These are phyloP conservation scores for Cordyceps sp. DNA, from an alignment of 2,329 filamentous ascomycete genomes.

Conservation along the genomic window DNA sequence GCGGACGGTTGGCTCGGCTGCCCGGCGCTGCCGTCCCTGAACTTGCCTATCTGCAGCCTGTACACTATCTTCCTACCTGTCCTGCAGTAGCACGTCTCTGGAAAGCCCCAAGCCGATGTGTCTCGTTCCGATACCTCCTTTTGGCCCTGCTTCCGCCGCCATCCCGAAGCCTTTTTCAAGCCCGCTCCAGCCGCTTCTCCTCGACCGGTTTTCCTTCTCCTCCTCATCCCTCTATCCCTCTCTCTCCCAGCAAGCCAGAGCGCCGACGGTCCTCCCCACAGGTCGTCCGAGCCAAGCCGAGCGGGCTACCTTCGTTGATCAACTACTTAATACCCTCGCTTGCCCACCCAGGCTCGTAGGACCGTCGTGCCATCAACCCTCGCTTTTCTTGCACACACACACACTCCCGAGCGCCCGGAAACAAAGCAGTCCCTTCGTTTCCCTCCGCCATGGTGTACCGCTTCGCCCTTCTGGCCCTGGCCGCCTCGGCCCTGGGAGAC, in stretches of 20 bases:
- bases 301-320: background rate
- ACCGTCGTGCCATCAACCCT: background rate
- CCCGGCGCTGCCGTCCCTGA: background rate
- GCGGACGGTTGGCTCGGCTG: slow-evolving; percentile 1
- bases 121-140: too few relatives aligned
- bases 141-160: too few relatives aligned
- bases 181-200: background rate
- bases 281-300: background rate
- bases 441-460: slow-evolving; percentile 1
- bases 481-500: slow-evolving; percentile 2
- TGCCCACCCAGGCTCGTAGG: too few relatives aligned
- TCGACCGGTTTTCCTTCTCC: background rate
- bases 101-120: slow-evolving; percentile 1
- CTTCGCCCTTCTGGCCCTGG: slow-evolving; percentile 3
- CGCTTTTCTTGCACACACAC: background rate
- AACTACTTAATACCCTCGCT: background rate
- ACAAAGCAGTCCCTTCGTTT: too few relatives aligned
- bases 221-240: background rate
- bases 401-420: too few relatives aligned
- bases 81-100: slow-evolving; percentile 1
- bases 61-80: background rate
- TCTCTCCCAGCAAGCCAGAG: background rate
- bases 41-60: background rate
- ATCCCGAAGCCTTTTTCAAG: background rate
- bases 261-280: background rate